Evolutionary conservation across 768 basidiomycete species (phyloP), one percentile per base, ranked within the genome.

Genomic region (Termitomyces sp.): DNA sequence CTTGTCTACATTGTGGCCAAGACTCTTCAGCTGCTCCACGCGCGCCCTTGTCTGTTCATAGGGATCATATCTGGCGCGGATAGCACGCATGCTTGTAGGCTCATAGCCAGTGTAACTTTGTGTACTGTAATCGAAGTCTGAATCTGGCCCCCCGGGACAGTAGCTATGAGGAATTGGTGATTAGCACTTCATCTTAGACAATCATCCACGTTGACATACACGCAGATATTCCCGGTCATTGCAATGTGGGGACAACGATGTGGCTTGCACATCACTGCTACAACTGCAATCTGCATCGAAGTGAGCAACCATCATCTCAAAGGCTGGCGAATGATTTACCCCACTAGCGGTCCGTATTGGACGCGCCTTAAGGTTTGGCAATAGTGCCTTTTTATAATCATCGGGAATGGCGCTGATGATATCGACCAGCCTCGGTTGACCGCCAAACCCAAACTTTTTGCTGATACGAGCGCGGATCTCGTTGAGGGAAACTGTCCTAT

Each of bases 261-360:
- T 1, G 97, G 97, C 69, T 98, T 99, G 78, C 95, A 96, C 97
- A 99, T 99, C n/a, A 99, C 96, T 9, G 97, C 97, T 14, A 99
- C 97, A 24, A 98, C 96, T 16, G 96, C 97, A 58, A 98, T 95
- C 94, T 96, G 58, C 4, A 45, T 49, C 51, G 55, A 46, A 49
- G n/a, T 22, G 32, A 55, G 20, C 18, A 20, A 26, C 32, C 46
- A 18, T 40, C 42, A 39, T 39, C 7, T 47, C 40, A 39, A 27
- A 32, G 20, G 39, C 40, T 49, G 37, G 12, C n/a, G 34, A 42
- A 20, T 18, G 18, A 79, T 88, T 67, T 65, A 95, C 95, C 58
- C 97, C 96, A 73, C 94, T 96, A 8, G 97, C 97, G 4, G 96
- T 98, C 61, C 97, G 78, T 54, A 99, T 94, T 20, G 97, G 97